phyloP scores from a whole-genome alignment of 2,329 filamentous ascomycete genomes.

The Periconia sp. region DNA sequence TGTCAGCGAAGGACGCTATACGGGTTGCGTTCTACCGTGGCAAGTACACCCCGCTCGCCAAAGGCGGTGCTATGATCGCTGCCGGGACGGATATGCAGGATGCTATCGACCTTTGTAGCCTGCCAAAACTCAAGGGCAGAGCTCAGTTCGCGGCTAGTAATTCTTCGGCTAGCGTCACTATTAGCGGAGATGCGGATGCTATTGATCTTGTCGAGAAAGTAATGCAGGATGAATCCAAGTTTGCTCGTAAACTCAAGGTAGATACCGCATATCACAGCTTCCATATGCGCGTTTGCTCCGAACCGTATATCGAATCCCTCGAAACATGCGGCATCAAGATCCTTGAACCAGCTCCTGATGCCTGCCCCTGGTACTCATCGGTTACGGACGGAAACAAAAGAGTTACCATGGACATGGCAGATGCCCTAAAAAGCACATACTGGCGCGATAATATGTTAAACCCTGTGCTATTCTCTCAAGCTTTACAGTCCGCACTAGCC shows the following conservation, averaged over 20 bases:
- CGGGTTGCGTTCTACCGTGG: constrained; percentile 25
- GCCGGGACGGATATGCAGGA: constrained; percentile 14
- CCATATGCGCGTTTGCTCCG: constrained; percentile 38
- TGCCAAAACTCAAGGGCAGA: constrained; percentile 16
- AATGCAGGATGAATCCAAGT: constrained; percentile 42
- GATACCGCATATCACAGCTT: constrained; percentile 51
- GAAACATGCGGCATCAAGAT: neutral
- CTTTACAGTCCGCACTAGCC: constrained; percentile 30
- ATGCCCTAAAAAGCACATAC: constrained; percentile 25
- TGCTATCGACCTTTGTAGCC: constrained; percentile 28
- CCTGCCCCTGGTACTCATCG: neutral
- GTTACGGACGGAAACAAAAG: neutral
- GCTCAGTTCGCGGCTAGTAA: constrained; percentile 26
- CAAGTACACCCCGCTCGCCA: constrained; percentile 4
- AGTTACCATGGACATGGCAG: no score
- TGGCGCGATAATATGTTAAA: constrained; percentile 52
- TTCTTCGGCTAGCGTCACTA: constrained; percentile 42
- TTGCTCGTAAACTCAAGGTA: constrained; percentile 45
- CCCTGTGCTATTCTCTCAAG: constrained; percentile 49
- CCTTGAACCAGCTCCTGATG: neutral
- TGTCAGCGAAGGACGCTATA: constrained; percentile 13
- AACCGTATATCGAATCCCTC: constrained; percentile 12
- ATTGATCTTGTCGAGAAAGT: constrained; percentile 34
- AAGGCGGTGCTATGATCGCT: constrained; percentile 37
- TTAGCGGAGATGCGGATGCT: constrained; percentile 48